Base-by-base conservation (phyloP, 176 grass and related monocot species). In the Ensete ventricosum region DNA sequence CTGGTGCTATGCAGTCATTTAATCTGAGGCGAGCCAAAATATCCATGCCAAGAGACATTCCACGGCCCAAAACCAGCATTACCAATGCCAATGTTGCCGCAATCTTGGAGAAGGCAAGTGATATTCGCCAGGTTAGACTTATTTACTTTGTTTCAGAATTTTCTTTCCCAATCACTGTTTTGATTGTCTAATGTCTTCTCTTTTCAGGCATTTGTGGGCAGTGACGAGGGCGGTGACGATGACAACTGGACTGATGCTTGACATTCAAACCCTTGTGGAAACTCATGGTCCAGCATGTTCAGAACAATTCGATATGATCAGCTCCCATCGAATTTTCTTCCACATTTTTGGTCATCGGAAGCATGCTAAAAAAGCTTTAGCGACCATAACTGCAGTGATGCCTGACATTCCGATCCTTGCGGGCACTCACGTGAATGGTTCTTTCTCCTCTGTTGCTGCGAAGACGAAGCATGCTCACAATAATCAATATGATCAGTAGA, bases 71-170 rank as follows among this genome's bases (percentile, higher is more conserved):
- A 76, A 77, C 88, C 0, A 71, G 55, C 14, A 21, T 50, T 54
- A 16, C 91, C 54, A 91, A 91, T 82, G 83, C 74, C 69, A 99
- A 51, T 4, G 83, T 99, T 69, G 83, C 84, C 71, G 86, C 91
- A 20, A 94, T 99, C 81, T 85, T 99, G 79, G 82, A 99, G 74
- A 99, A 99, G 78, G 96, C 96, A 17, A 89, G 87, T 84, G 96
- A 91, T 34, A 94, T 99, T 79, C 96, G 96, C 54, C 96, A 99
- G 96, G 96, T 99, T 65, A 57, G 9, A 16, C 77, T 82, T 67
- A 19, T 50, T 54, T 73, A 64, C 4, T 43, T 43, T 14, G 10
- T 43, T 85, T 73, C 26, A 59, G 53, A 17, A 24, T 58, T 17
- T 76, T 67, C 73, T 50, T 48, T 0, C 2, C n/a, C 43, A 43